phyloP scores from a whole-genome alignment of 768 basidiomycete species.

The Termitomyces sp. region DNA sequence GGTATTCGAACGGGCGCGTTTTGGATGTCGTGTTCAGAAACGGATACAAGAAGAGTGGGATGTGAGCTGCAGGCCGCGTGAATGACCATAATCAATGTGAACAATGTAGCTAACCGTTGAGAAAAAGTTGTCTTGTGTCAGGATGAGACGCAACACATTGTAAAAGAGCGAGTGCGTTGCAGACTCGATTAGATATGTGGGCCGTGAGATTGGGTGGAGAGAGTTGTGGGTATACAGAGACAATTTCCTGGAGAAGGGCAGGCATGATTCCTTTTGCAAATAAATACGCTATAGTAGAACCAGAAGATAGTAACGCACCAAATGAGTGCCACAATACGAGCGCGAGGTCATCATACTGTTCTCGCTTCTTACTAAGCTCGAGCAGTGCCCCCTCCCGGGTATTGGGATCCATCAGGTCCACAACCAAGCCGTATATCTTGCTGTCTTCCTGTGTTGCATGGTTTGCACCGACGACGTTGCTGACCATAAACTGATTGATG shows the following conservation, averaged over 20 bases:
- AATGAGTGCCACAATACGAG: conserved; percentile 98
- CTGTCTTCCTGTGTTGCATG: conserved; percentile 45
- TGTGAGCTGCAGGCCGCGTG: conserved; percentile 78
- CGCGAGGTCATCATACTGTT: conserved; percentile 98
- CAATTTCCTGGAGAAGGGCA: conserved; percentile 93
- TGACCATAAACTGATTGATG: conserved; percentile 34
- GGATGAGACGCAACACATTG: conserved; percentile 98
- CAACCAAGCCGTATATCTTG: conserved; percentile 89
- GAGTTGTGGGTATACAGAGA: conserved; percentile 94
- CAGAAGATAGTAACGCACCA: conserved; percentile 42
- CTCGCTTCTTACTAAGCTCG: conserved; percentile 97
- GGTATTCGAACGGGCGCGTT: conserved; percentile 98
- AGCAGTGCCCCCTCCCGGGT: conserved; percentile 88
- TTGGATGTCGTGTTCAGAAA: conserved; percentile 99
- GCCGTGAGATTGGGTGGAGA: conserved; percentile 95
- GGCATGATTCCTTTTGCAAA: conserved; percentile 84
- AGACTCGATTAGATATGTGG: conserved; percentile 96
- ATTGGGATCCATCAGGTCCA: conserved; percentile 77
- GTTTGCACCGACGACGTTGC: conserved; percentile 18
- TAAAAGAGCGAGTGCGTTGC: conserved; percentile 94
- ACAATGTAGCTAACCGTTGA: conserved; percentile 63
- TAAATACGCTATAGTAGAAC: not conserved
- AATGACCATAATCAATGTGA: conserved; percentile 25
- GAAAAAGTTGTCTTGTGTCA: conserved; percentile 91
- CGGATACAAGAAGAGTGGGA: conserved; percentile 97